These are phyloP conservation scores for Gossypium longicalyx DNA, from an alignment of 345 rosid species.

Conservation along the genomic window DNA sequence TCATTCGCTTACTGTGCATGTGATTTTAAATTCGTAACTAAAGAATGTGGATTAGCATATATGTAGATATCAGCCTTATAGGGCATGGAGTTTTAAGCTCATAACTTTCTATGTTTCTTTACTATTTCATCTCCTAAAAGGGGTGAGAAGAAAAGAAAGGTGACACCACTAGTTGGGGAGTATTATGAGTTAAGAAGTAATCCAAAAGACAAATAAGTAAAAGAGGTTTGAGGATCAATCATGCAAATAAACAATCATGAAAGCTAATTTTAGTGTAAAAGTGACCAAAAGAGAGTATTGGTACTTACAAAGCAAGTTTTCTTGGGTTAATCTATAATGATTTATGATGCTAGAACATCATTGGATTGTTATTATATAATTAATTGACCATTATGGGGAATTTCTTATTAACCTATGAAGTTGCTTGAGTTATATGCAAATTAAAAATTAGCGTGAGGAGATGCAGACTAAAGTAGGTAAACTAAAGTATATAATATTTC, in stretches of 20 bases:
- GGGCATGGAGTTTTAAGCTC: neutral
- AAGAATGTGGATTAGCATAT: no score
- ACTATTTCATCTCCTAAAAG: neutral
- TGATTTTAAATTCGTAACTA: no score
- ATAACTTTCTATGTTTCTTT: neutral
- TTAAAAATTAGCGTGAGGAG: neutral
- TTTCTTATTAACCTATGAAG: neutral
- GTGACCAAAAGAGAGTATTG: neutral
- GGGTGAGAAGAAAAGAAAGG: constrained; percentile 1
- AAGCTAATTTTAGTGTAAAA: neutral
- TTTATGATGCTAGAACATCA: neutral
- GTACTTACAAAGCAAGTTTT: constrained; percentile 11
- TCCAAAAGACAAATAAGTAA: neutral
- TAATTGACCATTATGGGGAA: no score
- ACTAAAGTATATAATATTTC: neutral
- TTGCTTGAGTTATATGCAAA: neutral
- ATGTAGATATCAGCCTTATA: neutral
- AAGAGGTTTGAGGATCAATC: neutral
- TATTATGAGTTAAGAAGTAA: constrained; percentile 11
- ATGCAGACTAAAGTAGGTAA: neutral
- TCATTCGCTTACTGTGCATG: no score
- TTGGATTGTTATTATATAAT: no score
- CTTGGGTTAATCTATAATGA: constrained; percentile 2
- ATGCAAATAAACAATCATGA: neutral
- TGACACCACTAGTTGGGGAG: neutral